Conservation (phyloP, 139 green algal genomes). For the Coccomyxa sp. region DNA sequence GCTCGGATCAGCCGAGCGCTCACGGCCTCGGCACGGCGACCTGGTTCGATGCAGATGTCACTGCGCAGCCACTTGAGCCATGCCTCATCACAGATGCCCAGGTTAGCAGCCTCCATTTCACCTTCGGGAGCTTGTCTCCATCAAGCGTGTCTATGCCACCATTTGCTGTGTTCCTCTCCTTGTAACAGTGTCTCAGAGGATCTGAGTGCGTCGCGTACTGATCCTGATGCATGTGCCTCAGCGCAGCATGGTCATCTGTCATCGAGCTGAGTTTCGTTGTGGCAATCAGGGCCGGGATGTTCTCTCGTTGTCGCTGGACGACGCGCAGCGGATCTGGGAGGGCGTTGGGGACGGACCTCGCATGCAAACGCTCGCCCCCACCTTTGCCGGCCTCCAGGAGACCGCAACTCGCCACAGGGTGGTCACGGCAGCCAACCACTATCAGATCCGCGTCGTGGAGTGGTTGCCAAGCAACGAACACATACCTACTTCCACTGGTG, state of each 20-base stretch:
- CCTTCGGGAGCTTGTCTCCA: background rate
- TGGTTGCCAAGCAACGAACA: too few relatives aligned
- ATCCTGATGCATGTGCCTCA: background rate
- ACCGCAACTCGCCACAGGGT: background rate
- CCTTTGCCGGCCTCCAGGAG: background rate
- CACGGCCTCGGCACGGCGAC: conserved; percentile 67
- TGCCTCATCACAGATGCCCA: background rate
- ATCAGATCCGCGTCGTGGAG: conserved; percentile 9
- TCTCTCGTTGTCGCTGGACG: background rate
- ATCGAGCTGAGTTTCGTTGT: background rate
- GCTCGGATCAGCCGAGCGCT: conserved; percentile 1
- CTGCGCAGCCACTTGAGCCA: background rate
- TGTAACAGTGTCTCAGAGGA: background rate
- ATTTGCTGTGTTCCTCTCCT: background rate
- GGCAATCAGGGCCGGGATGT: too few relatives aligned
- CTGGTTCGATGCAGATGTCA: conserved; percentile 56
- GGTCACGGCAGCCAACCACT: background rate
- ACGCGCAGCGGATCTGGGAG: conserved; percentile 3
- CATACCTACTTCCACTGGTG: background rate
- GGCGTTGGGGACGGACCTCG: background rate
- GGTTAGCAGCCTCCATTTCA: background rate
- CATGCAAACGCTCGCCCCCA: background rate
- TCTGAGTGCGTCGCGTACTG: background rate
- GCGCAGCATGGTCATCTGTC: background rate
- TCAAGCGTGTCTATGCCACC: background rate